A percentile compares a stretch with the other conserved stretches of the same genome.
Conservation (phyloP, 371 early-diverging fungal species). For the Syncephalis fuscata region DNA sequence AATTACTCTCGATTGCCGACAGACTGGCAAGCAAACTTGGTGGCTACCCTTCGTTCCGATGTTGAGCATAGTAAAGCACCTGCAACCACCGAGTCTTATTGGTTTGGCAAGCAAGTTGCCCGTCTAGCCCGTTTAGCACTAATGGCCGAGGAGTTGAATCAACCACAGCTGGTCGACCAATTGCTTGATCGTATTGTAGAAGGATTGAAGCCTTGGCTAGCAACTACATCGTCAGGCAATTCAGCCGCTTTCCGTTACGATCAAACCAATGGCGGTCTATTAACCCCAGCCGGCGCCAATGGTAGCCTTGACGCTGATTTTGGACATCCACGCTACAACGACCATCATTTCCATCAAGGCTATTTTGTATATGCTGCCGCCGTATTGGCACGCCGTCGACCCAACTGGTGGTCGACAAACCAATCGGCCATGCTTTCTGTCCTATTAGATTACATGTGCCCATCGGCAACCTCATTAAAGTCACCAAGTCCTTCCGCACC, state of each 20-base stretch:
- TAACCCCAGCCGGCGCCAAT: no score
- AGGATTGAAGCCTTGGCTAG: conserved; percentile 32
- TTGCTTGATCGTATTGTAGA: conserved; percentile 23
- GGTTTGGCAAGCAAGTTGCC: conserved; percentile 56
- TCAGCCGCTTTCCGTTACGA: conserved; percentile 43
- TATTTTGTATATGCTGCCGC: conserved; percentile 48
- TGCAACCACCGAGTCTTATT: conserved; percentile 37
- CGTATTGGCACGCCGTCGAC: conserved; percentile 40
- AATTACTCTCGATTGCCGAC: conserved; percentile 13
- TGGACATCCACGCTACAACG: conserved; percentile 42
- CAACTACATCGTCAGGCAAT: conserved; percentile 17
- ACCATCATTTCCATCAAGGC: conserved; percentile 74
- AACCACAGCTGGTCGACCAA: conserved; percentile 13
- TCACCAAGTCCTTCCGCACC: conserved; percentile 21
- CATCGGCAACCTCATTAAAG: no score
- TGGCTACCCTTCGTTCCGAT: conserved; percentile 18
- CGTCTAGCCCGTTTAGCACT: conserved; percentile 43
- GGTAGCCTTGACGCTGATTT: conserved; percentile 21
- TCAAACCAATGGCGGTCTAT: conserved; percentile 10
- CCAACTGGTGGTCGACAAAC: conserved; percentile 22
- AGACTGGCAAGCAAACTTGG: conserved; percentile 11
- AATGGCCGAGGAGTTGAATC: conserved; percentile 28
- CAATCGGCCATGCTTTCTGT: conserved; percentile 20
- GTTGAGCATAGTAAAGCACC: conserved; percentile 19
- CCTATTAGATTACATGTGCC: conserved; percentile 33